Percentiles rank a stretch among this genome's conserved stretches.
phyloP scores from a whole-genome alignment of 2,329 filamentous ascomycete species.

The Fusarium humuli region DNA sequence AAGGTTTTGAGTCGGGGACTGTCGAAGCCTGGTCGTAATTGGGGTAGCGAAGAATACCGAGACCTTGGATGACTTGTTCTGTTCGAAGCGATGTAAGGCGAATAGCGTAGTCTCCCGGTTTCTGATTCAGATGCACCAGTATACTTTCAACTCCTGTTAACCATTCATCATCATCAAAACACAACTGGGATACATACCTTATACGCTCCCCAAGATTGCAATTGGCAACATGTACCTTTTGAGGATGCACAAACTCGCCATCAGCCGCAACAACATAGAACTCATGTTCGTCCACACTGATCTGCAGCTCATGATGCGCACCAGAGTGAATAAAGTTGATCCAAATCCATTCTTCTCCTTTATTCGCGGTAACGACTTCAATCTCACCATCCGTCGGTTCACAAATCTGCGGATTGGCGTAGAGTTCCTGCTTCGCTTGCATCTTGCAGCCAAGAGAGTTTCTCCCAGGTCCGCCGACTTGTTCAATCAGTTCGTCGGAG shows the following conservation, averaged over 20 bases:
- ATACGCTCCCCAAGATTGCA: neutral
- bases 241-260: neutral
- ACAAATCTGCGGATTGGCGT: neutral
- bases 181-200: neutral
- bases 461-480: neutral
- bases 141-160: neutral
- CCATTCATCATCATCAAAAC: fast-evolving
- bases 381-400: neutral
- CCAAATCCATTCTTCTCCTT: neutral
- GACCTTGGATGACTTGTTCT: neutral
- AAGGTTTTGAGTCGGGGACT: neutral
- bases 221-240: neutral
- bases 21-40: fast-evolving
- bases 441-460: neutral
- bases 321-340: neutral
- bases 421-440: neutral
- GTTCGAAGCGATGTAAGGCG: neutral
- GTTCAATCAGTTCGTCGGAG: neutral
- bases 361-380: neutral
- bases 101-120: neutral
- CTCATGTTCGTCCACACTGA: neutral
- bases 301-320: neutral
- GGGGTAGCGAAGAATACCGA: neutral
- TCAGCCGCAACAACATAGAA: neutral
- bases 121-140: neutral